Base-by-base conservation (phyloP, 192 early-diverging fungal species). In the Entophlyctis luteolus region DNA sequence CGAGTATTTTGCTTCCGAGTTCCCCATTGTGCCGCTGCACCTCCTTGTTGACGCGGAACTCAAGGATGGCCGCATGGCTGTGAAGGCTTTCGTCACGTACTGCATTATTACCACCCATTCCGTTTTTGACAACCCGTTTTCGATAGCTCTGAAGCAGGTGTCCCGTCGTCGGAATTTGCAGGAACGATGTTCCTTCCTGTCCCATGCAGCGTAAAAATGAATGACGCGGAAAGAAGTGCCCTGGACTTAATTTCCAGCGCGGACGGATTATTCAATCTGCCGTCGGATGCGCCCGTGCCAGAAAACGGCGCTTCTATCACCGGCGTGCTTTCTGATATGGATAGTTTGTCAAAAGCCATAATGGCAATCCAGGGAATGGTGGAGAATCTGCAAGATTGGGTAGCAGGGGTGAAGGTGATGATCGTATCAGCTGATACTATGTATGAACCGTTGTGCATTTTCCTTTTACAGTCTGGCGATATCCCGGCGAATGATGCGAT, bases 131-230 rank as follows among this genome's bases (percentile, higher is more conserved):
- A 45, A 10, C 42, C 42, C 42, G 42, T 45, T 10, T 28, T 18
- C 31, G 22, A 23, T 65, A 89, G 91, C 67, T 79, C 88, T 20
- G 84, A 88, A 28, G 84, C 93, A 55, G 92, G 92, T 36, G 83
- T 87, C 23, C 79, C 84, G 6, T 75, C 80, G 23, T 77, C 89
- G n/a, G 93, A 89, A 55, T 88, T 93, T 76, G 88, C 49, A 14
- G 77, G 76, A 46, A 77, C 89, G 77, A 77, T 95, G 84, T 98
- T 95, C 72, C 67, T 94, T 54, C 89, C 92, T 38, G 79, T 95
- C 18, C 89, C 92, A 35, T 92, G 89, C 77, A 89, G 91, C 59
- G 83, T 94, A 37, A 91, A 92, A 79, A 94, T 93, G 73, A 88
- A 87, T 42, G 90, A 96, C 68, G 91, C 92, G 3, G 95, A 98